Evolutionary conservation across 441 rosid genomes (phyloP).

Genomic region (Flueggea neowawraea): DNA sequence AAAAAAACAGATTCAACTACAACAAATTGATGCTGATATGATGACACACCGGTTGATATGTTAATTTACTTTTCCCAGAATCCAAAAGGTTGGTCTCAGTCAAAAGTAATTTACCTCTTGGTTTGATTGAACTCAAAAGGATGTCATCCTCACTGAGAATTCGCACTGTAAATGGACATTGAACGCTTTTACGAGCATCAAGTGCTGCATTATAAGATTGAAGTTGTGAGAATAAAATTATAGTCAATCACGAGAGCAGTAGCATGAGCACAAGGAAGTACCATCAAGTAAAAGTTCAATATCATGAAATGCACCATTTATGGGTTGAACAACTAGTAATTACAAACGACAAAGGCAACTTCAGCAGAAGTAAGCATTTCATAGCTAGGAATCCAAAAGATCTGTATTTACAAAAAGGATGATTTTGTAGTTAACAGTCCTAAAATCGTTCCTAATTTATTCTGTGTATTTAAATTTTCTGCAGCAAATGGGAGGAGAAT

Average conservation of each 20-base stretch:
- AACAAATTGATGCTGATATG: no score
- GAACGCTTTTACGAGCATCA: slow-evolving; percentile 39
- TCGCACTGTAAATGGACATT: slow-evolving; percentile 39
- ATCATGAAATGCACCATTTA: background rate
- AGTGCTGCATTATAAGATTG: slow-evolving; percentile 38
- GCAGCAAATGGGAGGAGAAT: no score
- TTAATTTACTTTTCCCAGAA: no score
- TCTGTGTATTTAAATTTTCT: no score
- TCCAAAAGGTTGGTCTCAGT: background rate
- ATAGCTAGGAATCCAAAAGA: no score
- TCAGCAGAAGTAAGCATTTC: no score
- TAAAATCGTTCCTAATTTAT: background rate
- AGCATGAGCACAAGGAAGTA: background rate
- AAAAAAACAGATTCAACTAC: no score
- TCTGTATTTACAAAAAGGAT: background rate
- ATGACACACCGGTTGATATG: no score
- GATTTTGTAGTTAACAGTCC: background rate
- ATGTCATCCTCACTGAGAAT: slow-evolving; percentile 50
- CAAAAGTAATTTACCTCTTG: slow-evolving; percentile 32
- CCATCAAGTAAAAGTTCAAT: background rate
- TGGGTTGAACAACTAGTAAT: no score
- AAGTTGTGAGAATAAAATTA: slow-evolving; percentile 6
- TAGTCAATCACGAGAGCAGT: background rate
- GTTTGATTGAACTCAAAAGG: slow-evolving; percentile 33
- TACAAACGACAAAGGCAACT: no score